Evolutionary conservation across 345 rosid species (phyloP).

Genomic region (Physaria fendleri): DNA sequence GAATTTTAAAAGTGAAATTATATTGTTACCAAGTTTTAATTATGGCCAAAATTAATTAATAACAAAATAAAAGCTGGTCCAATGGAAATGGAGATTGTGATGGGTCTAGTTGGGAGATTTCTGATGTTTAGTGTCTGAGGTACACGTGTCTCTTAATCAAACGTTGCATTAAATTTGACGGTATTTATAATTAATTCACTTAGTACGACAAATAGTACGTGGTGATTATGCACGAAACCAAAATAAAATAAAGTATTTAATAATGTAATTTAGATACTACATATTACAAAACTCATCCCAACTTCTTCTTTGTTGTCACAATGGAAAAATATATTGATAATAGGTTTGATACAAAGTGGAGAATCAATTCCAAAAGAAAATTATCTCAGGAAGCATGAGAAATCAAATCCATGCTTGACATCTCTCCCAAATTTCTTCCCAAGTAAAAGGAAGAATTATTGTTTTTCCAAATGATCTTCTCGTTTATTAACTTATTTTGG

Average conservation of each 20-base stretch:
- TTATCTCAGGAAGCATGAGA: too few species aligned
- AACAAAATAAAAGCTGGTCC: not conserved
- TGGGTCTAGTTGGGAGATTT: not conserved
- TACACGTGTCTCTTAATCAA: constrained; percentile 20
- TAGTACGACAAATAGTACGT: not conserved
- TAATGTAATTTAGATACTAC: not conserved
- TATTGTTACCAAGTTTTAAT: not conserved
- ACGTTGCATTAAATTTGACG: constrained; percentile 3
- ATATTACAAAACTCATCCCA: not conserved
- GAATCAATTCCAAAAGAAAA: too few species aligned
- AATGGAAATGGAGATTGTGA: not conserved
- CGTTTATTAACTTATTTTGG: too few species aligned
- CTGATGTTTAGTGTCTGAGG: constrained; percentile 10
- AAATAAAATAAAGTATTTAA: not conserved
- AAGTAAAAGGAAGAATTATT: too few species aligned
- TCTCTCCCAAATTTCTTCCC: too few species aligned
- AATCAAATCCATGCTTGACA: too few species aligned
- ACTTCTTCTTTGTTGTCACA: too few species aligned
- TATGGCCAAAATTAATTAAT: not conserved
- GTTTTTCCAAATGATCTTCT: too few species aligned
- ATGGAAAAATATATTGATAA: too few species aligned
- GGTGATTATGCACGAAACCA: not conserved
- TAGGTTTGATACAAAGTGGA: too few species aligned
- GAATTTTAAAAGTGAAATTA: not conserved
- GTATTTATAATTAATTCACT: not conserved